phyloP scores from a whole-genome alignment of 2,329 filamentous ascomycete genomes.

The Paraphaeosphaeria sporulosa region DNA sequence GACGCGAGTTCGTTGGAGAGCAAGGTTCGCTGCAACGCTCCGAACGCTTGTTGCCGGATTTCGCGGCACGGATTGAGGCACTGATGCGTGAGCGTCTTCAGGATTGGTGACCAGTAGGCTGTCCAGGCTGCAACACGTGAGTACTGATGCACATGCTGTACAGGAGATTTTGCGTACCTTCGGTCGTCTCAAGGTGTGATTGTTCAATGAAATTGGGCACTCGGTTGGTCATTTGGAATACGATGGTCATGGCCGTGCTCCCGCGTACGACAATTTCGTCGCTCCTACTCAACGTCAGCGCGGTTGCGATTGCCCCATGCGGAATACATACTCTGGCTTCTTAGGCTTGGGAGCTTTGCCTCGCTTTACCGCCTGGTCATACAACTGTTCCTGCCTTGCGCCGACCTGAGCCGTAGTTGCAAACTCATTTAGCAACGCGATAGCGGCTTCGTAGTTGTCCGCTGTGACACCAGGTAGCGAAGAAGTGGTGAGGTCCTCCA shows the following conservation, averaged over 20 bases:
- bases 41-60: slow-evolving; percentile 87
- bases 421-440: slow-evolving; percentile 87
- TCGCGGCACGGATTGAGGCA: slow-evolving; percentile 95
- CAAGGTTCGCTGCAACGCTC: slow-evolving; percentile 83
- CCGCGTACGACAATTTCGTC: slow-evolving; percentile 79
- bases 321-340: slow-evolving; percentile 61
- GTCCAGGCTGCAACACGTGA: slow-evolving; percentile 75
- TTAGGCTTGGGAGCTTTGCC: slow-evolving; percentile 62
- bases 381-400: slow-evolving; percentile 72
- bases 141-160: not conserved
- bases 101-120: slow-evolving; percentile 96
- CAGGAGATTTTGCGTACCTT: slow-evolving; percentile 64
- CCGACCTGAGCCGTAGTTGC: slow-evolving; percentile 81
- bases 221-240: slow-evolving; percentile 81
- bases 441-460: slow-evolving; percentile 92
- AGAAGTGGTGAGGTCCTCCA: slow-evolving; percentile 75
- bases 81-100: slow-evolving; percentile 85
- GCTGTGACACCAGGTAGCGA: slow-evolving; percentile 85
- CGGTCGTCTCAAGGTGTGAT: slow-evolving; percentile 86
- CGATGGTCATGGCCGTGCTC: slow-evolving; percentile 79
- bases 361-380: slow-evolving; percentile 62
- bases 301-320: not conserved
- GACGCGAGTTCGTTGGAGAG: slow-evolving; percentile 84
- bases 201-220: slow-evolving; percentile 89
- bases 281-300: slow-evolving; percentile 57